These are phyloP conservation scores for Anthracocystis panici-leucophaei DNA, from an alignment of 1,284 basidiomycete species.

Conservation along the genomic window DNA sequence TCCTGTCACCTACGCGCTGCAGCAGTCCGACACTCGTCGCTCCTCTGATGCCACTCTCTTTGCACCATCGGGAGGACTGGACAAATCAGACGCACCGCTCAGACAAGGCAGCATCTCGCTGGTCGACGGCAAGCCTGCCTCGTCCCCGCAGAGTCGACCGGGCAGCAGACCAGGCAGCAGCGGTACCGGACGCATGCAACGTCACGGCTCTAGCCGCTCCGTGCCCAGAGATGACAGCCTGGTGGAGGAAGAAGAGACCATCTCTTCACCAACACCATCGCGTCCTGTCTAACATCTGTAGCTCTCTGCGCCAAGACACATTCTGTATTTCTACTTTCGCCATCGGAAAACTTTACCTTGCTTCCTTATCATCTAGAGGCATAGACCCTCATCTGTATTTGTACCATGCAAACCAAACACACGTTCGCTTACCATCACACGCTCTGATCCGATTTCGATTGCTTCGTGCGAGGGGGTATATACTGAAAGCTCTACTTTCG, in stretches of 20 bases:
- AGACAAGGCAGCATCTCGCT: conserved; percentile 10
- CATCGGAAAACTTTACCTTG: background rate
- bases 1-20: conserved; percentile 20
- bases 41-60: conserved; percentile 51
- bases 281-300: conserved; percentile 5
- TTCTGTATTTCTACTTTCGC: conserved; percentile 23
- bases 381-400: conserved; percentile 28
- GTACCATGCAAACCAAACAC: conserved; percentile 13
- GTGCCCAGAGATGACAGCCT: conserved; percentile 37
- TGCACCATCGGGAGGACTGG: conserved; percentile 15
- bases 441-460: background rate
- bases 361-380: conserved; percentile 6
- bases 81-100: conserved; percentile 16
- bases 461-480: conserved; percentile 6
- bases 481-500: background rate
- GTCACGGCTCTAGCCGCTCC: conserved; percentile 36
- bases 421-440: background rate
- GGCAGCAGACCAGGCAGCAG: conserved; percentile 37
- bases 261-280: conserved; percentile 6
- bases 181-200: conserved; percentile 36
- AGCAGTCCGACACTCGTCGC: conserved; percentile 41
- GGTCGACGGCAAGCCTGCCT: conserved; percentile 3
- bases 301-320: background rate
- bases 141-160: conserved; percentile 12
- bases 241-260: conserved; percentile 30